A percentile compares a stretch with the other conserved stretches of the same genome.
phyloP scores from a whole-genome alignment of 2,329 filamentous ascomycete species.

The Paradendryphiella salina region DNA sequence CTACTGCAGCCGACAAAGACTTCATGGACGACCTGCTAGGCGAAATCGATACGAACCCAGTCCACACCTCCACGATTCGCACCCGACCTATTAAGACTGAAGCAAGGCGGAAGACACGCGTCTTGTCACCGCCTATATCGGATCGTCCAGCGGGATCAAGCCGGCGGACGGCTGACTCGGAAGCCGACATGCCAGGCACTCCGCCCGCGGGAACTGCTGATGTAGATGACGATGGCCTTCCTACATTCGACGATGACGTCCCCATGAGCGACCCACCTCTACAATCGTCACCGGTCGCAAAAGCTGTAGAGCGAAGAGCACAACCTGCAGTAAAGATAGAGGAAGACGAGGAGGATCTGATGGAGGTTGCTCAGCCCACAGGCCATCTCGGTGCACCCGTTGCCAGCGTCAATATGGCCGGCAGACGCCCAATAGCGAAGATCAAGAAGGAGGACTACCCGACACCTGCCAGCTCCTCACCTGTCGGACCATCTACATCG shows the following conservation, averaged over 20 bases:
- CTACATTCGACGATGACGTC: conserved; percentile 66
- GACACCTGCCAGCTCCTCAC: conserved; percentile 76
- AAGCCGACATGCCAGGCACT: conserved; percentile 52
- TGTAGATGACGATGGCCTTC: conserved; percentile 61
- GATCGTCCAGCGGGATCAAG: conserved; percentile 43
- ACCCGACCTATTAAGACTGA: conserved; percentile 72
- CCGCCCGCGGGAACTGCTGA: conserved; percentile 46
- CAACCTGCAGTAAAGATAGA: conserved; percentile 60
- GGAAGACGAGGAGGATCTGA: conserved; percentile 74
- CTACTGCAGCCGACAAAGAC: conserved; percentile 83
- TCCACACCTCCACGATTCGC: conserved; percentile 56
- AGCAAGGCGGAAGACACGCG: conserved; percentile 76
- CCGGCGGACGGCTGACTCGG: conserved; percentile 37
- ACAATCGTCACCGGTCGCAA: conserved; percentile 83
- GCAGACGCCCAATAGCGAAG: conserved; percentile 76
- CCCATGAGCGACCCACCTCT: conserved; percentile 78
- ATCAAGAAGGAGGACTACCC: conserved; percentile 68
- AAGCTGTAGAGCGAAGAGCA: conserved; percentile 73
- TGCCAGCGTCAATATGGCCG: conserved; percentile 80
- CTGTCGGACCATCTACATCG: conserved; percentile 62
- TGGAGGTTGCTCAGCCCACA: conserved; percentile 81
- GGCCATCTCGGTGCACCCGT: conserved; percentile 65
- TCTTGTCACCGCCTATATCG: conserved; percentile 72
- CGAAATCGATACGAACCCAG: conserved; percentile 80
- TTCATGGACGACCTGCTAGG: conserved; percentile 84